Conservation (phyloP, 352 stramenopile species). For the Pythium grandisporangium region DNA sequence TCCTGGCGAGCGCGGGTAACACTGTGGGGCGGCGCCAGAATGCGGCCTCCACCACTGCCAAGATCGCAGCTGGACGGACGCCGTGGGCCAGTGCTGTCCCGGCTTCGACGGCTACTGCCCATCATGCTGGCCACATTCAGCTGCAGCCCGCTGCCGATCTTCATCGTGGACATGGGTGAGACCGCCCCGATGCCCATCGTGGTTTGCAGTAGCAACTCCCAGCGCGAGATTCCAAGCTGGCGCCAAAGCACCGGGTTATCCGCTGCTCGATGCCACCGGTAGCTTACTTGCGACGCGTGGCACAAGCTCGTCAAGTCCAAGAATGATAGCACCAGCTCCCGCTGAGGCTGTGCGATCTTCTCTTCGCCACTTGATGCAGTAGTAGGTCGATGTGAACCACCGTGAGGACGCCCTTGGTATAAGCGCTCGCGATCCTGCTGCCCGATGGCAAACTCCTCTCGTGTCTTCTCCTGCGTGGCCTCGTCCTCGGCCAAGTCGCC, state of each 20-base stretch:
- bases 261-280: conserved; percentile 63
- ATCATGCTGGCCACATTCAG: conserved; percentile 2
- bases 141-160: conserved; percentile 8
- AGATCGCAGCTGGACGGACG: conserved; percentile 13
- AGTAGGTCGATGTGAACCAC: background rate
- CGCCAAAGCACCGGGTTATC: conserved; percentile 56
- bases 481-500: conserved; percentile 66
- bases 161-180: conserved; percentile 23
- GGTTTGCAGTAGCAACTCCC: conserved; percentile 47
- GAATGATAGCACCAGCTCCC: conserved; percentile 50
- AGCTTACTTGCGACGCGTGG: conserved; percentile 43
- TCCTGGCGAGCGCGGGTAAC: no score
- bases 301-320: conserved; percentile 59
- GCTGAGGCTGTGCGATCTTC: conserved; percentile 30
- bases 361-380: conserved; percentile 4
- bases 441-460: conserved; percentile 35
- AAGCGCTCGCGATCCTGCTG: conserved; percentile 37
- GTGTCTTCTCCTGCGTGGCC: conserved; percentile 34
- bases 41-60: no score
- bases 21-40: no score
- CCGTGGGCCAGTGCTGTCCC: background rate
- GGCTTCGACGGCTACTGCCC: conserved; percentile 3
- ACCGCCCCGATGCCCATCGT: conserved; percentile 43
- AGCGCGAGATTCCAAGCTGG: conserved; percentile 55
- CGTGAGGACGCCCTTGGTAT: conserved; percentile 7